phyloP scores from a whole-genome alignment of 2,329 filamentous ascomycete species.

The Talaromyces marneffei region DNA sequence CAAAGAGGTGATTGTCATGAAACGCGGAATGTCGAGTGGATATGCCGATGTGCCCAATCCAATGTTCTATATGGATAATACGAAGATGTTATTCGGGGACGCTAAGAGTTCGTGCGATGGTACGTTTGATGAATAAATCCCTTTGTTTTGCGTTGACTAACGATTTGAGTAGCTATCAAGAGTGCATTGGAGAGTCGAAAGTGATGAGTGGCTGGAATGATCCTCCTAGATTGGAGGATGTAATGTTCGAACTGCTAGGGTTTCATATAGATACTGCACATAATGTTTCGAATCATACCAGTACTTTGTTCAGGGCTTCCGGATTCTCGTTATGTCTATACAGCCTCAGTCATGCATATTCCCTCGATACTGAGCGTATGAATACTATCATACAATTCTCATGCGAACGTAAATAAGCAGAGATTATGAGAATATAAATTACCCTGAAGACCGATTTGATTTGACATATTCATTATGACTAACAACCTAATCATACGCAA shows the following conservation, averaged over 20 bases:
- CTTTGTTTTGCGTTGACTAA: neutral
- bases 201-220: neutral
- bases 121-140: slow-evolving; percentile 35
- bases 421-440: neutral
- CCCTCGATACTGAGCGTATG: neutral
- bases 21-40: slow-evolving; percentile 79
- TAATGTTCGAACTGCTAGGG: too few species aligned
- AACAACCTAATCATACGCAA: neutral
- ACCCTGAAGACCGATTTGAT: neutral
- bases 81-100: slow-evolving; percentile 88
- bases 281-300: neutral
- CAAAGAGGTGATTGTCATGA: slow-evolving; percentile 90
- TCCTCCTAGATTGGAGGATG: neutral
- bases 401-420: neutral
- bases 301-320: neutral
- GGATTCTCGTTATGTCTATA: neutral
- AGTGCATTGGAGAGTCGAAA: slow-evolving; percentile 12
- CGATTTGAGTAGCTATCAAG: slow-evolving; percentile 11
- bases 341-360: neutral
- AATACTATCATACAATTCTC: neutral
- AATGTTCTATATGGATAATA: slow-evolving; percentile 87
- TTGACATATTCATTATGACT: neutral
- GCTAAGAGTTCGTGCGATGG: slow-evolving; percentile 78
- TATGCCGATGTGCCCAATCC: slow-evolving; percentile 90
- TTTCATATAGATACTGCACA: neutral